These are phyloP conservation scores for Akanthomyces dipterigenus DNA, from an alignment of 2,329 filamentous ascomycete species.

Conservation along the genomic window DNA sequence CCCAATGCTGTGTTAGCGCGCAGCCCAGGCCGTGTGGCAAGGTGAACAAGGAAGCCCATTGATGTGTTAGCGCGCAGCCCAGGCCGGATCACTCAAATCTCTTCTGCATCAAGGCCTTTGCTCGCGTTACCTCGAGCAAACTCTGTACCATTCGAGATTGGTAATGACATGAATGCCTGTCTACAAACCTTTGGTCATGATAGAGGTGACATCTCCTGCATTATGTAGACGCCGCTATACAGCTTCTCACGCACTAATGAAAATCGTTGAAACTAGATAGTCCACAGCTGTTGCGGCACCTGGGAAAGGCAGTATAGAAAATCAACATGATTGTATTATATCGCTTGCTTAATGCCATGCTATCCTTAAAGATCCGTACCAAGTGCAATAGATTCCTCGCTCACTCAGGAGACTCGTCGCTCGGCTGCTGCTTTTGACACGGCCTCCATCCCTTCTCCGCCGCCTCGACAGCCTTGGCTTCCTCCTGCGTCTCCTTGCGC, in stretches of 20 bases:
- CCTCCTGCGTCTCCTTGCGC: constrained; percentile 25
- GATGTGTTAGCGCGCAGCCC: no score
- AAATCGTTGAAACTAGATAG: background rate
- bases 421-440: constrained; percentile 20
- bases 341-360: background rate
- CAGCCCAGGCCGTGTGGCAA: no score
- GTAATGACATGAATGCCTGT: no score
- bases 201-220: background rate
- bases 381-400: background rate
- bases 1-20: no score
- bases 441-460: constrained; percentile 24
- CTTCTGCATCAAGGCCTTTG: no score
- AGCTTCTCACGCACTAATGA: background rate
- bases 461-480: constrained; percentile 25
- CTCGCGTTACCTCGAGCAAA: no score
- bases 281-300: background rate
- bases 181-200: background rate
- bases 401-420: constrained; percentile 4
- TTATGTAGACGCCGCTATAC: background rate
- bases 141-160: no score
- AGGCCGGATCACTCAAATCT: no score
- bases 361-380: background rate
- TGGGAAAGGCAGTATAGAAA: no score
- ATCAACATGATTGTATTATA: background rate
- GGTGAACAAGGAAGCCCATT: no score